A percentile compares a stretch with the other conserved stretches of the same genome.
Evolutionary conservation across 2,329 filamentous ascomycete species (phyloP).

Genomic region (Acrodontium crateriforme): DNA sequence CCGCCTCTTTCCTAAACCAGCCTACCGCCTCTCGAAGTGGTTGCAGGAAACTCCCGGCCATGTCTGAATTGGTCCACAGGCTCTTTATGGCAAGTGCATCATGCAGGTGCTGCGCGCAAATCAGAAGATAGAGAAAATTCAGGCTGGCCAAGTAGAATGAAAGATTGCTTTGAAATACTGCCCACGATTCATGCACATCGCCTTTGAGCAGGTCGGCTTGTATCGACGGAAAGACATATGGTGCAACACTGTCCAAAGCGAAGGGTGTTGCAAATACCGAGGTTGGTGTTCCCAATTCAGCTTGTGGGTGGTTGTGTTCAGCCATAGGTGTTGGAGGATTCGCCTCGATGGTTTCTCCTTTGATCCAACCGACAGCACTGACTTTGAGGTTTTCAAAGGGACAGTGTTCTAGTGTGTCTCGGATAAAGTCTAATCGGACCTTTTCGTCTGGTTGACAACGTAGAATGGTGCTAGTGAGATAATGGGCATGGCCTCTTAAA

Average conservation of each 20-base stretch:
- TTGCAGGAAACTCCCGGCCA: constrained; percentile 29
- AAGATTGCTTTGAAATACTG: constrained; percentile 37
- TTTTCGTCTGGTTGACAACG: constrained; percentile 40
- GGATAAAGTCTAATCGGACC: constrained; percentile 40
- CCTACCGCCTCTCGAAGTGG: constrained; percentile 27
- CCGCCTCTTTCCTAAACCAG: constrained; percentile 25
- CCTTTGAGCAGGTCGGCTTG: constrained; percentile 27
- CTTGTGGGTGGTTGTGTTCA: constrained; percentile 7
- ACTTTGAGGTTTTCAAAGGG: constrained; percentile 41
- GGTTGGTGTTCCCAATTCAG: constrained; percentile 3
- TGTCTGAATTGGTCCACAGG: constrained; percentile 26
- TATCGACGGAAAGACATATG: constrained; percentile 39
- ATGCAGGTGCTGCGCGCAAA: constrained; percentile 36
- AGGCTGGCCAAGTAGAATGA: constrained; percentile 42
- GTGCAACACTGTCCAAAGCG: constrained; percentile 34
- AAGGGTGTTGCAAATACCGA: constrained; percentile 36
- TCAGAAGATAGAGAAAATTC: constrained; percentile 45
- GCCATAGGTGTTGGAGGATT: constrained; percentile 17
- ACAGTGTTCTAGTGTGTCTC: constrained; percentile 41
- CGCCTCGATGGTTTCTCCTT: constrained; percentile 42
- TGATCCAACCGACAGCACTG: constrained; percentile 46
- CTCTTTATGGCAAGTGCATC: constrained; percentile 32
- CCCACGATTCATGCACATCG: constrained; percentile 25
- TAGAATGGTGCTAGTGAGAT: constrained; percentile 34
- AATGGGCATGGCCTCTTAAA: constrained; percentile 35